These are phyloP conservation scores for Mucor ambiguus DNA, from an alignment of 371 early-diverging fungal species.

Conservation along the genomic window DNA sequence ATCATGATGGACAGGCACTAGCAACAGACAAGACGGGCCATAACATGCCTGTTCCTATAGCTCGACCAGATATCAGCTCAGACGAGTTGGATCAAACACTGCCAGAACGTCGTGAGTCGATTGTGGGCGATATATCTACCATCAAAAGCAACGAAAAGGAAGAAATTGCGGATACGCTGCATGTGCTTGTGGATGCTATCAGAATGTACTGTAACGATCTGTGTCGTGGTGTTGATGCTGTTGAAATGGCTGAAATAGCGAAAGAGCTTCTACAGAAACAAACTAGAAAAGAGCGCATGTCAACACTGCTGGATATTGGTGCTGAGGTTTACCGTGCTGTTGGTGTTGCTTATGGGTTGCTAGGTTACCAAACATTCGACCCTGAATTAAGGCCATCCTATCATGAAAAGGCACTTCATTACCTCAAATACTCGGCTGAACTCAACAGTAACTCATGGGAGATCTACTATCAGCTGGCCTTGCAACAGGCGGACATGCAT, in stretches of 20 bases:
- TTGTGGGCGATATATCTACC: slow-evolving; percentile 23
- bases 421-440: slow-evolving; percentile 59
- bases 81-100: slow-evolving; percentile 4
- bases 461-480: slow-evolving; percentile 75
- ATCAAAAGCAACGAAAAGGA: slow-evolving; percentile 37
- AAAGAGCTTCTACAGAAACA: slow-evolving; percentile 29
- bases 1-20: slow-evolving; percentile 37
- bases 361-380: slow-evolving; percentile 67
- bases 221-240: slow-evolving; percentile 44
- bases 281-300: slow-evolving; percentile 2
- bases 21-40: slow-evolving; percentile 26
- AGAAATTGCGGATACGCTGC: slow-evolving; percentile 33
- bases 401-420: slow-evolving; percentile 67
- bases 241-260: slow-evolving; percentile 54
- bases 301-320: slow-evolving; percentile 15
- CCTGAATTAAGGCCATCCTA: slow-evolving; percentile 67
- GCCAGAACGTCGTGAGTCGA: not conserved
- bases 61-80: slow-evolving; percentile 12
- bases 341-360: slow-evolving; percentile 67
- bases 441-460: slow-evolving; percentile 55
- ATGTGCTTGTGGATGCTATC: slow-evolving; percentile 49
- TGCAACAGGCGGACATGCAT: slow-evolving; percentile 82
- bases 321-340: slow-evolving; percentile 53
- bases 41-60: slow-evolving; percentile 26
- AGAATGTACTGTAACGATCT: slow-evolving; percentile 55